Base-by-base conservation (phyloP, 1,284 basidiomycete genomes). In the Sanghuangporus sanghuang region DNA sequence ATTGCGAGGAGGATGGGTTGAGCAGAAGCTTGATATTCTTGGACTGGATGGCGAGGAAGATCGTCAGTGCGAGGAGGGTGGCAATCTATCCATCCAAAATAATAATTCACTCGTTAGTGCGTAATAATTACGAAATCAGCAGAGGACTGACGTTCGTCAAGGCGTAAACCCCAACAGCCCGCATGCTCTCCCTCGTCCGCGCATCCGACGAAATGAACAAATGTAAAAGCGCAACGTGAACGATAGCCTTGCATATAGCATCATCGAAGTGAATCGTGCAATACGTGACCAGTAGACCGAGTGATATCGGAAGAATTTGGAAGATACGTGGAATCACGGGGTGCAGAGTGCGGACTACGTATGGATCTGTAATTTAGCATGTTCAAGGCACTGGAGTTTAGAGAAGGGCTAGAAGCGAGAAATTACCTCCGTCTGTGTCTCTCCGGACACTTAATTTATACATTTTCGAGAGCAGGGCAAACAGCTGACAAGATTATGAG, bases 141-240 rank as follows among this genome's bases (percentile, higher is more conserved):
- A 46, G 3, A 1, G 1, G 12, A 58, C 61, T 27, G n/a, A 63
- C 61, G 21, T 60, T 64, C 14, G 59, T 57, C 11, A 57, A 3
- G 36, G 63, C 58, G 44, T 61, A 64, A 7, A 56, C 14, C 7
- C 21, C 42, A 39, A 56, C 46, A n/a, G 42, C 44, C 11, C 58
- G 23, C 58, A 64, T 48, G 32, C 40, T 60, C 46, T 61, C 54
- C 27, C 52, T 46, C 21, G 58, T 36, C 6, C 58, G n/a, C 21
- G 54, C 54, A 23, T 64, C 63, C 38, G 32, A 40, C n/a, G 53
- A 36, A 18, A 64, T 50, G 39, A 64, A 53, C n/a, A 48, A 32
- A n/a, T 55, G 57, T 16, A 64, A 23, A n/a, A 64, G 58, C n/a
- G 63, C 58, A 11, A 44, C 58, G 44, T 64, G 59, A 8, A 55